Evolutionary conservation across 2,329 filamentous ascomycete species (phyloP).

Genomic region (Mycogone perniciosa): DNA sequence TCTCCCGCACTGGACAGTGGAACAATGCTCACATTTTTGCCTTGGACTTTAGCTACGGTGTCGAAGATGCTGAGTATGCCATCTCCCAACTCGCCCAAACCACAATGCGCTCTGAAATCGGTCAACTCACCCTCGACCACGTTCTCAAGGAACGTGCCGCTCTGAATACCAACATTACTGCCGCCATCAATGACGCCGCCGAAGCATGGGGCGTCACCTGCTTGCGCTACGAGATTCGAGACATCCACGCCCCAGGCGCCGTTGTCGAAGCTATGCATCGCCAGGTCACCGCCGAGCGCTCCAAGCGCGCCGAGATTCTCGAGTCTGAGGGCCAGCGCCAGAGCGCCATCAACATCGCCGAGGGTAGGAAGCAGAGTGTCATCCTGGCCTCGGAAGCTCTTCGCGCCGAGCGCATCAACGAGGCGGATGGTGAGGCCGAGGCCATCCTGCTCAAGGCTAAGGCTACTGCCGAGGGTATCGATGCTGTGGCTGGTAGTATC

Average conservation of each 20-base stretch:
- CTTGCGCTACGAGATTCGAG: constrained; percentile 93
- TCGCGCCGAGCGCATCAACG: constrained; percentile 86
- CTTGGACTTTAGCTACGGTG: constrained; percentile 65
- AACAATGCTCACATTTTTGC: not conserved
- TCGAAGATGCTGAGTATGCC: constrained; percentile 97
- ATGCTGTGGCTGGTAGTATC: constrained; percentile 74
- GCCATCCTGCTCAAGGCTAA: constrained; percentile 80
- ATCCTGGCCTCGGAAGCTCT: constrained; percentile 93
- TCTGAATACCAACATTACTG: constrained; percentile 97
- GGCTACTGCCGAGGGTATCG: constrained; percentile 83
- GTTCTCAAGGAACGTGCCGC: constrained; percentile 95
- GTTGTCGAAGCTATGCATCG: constrained; percentile 98
- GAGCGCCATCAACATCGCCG: constrained; percentile 96
- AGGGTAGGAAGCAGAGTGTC: constrained; percentile 93
- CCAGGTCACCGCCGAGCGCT: constrained; percentile 93
- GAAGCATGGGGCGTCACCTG: constrained; percentile 96
- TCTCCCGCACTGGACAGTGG: not conserved
- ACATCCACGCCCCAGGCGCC: constrained; percentile 90
- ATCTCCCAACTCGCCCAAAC: constrained; percentile 97
- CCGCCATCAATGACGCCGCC: constrained; percentile 95
- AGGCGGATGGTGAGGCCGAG: constrained; percentile 85
- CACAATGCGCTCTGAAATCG: constrained; percentile 98
- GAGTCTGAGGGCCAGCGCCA: constrained; percentile 96
- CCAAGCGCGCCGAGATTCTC: constrained; percentile 94
- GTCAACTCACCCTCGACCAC: constrained; percentile 91